phyloP scores from a whole-genome alignment of 2,329 filamentous ascomycete species.

The Arthrobotrys sinensis region DNA sequence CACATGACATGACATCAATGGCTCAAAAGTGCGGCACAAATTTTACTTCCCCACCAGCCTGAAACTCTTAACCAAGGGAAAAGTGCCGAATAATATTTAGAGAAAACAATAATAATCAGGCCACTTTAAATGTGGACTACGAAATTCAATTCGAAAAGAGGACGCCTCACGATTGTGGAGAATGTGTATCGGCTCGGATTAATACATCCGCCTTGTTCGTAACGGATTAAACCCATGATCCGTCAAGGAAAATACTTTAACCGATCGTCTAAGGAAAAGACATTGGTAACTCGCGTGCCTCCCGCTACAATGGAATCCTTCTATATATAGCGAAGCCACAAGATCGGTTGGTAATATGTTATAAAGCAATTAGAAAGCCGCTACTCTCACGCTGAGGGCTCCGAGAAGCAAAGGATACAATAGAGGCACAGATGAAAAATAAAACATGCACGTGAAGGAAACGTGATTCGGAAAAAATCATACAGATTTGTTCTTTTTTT shows the following conservation, averaged over 20 bases:
- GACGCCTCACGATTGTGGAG: slow-evolving; percentile 12
- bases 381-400: slow-evolving; percentile 1
- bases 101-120: slow-evolving; percentile 15
- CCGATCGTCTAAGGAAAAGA: slow-evolving; percentile 4
- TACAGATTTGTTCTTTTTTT: slow-evolving; percentile 8
- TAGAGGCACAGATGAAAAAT: background rate
- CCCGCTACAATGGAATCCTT: slow-evolving; percentile 6
- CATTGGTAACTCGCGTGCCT: slow-evolving; percentile 24
- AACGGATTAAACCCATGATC: slow-evolving; percentile 27
- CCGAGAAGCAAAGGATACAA: background rate
- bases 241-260: slow-evolving; percentile 18
- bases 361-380: slow-evolving; percentile 17
- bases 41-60: slow-evolving; percentile 43
- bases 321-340: slow-evolving; percentile 19
- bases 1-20: slow-evolving; percentile 54
- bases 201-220: slow-evolving; percentile 11
- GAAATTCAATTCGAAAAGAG: background rate
- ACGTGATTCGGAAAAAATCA: slow-evolving; percentile 19
- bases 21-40: slow-evolving; percentile 45
- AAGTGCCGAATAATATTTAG: slow-evolving; percentile 5
- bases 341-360: slow-evolving; percentile 29
- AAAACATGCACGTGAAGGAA: slow-evolving; percentile 6
- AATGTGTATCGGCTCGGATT: slow-evolving; percentile 21
- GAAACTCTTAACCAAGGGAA: slow-evolving; percentile 52
- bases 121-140: slow-evolving; percentile 20